phyloP scores from a whole-genome alignment of 352 stramenopile genomes.

The Phytopythium cucurbitacearum region DNA sequence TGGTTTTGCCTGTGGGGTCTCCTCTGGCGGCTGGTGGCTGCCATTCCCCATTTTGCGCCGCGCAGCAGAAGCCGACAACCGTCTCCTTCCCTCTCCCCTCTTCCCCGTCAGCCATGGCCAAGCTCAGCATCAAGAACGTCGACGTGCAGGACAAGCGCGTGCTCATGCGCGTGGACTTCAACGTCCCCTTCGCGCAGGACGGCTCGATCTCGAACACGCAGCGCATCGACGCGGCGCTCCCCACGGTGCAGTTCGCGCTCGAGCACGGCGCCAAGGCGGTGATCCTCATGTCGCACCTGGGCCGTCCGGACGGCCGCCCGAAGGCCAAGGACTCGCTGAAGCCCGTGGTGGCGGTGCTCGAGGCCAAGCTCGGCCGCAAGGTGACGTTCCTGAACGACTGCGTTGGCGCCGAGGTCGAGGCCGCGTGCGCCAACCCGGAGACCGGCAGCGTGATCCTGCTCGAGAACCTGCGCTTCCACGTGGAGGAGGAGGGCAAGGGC shows the following conservation, averaged over 20 bases:
- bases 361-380: constrained; percentile 86
- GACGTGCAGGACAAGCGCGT: constrained; percentile 97
- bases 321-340: constrained; percentile 95
- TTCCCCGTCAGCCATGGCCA: constrained; percentile 41
- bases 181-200: constrained; percentile 94
- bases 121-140: constrained; percentile 90
- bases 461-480: constrained; percentile 99
- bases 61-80: constrained; percentile 7
- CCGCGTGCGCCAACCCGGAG: constrained; percentile 58
- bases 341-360: constrained; percentile 92
- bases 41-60: too few relatives aligned
- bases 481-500: constrained; percentile 90
- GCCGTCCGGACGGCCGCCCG: constrained; percentile 93
- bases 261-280: constrained; percentile 97
- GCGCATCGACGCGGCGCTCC: constrained; percentile 95
- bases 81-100: constrained; percentile 9
- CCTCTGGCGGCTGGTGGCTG: too few relatives aligned
- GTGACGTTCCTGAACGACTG: constrained; percentile 96
- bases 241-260: constrained; percentile 97
- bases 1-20: too few relatives aligned
- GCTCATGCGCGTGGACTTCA: constrained; percentile 99
- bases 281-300: constrained; percentile 98
- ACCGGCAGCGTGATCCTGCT: constrained; percentile 92
- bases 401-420: constrained; percentile 90
- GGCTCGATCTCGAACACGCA: constrained; percentile 98